Conservation (phyloP, 805 yeast genomes). For the Metschnikowia koreensis region DNA sequence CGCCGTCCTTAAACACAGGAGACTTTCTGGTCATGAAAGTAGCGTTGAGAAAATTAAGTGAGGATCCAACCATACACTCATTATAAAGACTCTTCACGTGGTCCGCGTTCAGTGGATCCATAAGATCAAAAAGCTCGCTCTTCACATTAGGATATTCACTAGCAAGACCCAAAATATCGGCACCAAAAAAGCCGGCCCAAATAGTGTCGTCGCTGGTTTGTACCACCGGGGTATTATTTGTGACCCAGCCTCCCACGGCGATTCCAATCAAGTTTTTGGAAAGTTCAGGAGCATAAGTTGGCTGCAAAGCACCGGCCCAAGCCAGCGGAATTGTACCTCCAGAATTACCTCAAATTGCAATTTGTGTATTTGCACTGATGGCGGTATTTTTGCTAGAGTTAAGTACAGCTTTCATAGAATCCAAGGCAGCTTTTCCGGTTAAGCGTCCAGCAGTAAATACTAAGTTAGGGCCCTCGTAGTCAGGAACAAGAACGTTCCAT, state of each 20-base stretch:
- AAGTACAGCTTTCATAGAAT: neutral
- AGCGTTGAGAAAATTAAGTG: neutral
- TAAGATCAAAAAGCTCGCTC: neutral
- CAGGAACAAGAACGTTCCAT: too few species aligned
- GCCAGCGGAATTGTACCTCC: conserved; percentile 39
- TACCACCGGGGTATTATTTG: conserved; percentile 30
- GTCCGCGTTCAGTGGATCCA: neutral
- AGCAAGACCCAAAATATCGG: conserved; percentile 31
- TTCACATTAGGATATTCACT: conserved; percentile 32
- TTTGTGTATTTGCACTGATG: neutral
- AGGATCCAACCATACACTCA: neutral
- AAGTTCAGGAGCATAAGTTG: conserved; percentile 37
- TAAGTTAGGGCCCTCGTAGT: too few species aligned
- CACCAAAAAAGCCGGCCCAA: conserved; percentile 31
- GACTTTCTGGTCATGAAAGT: conserved; percentile 6
- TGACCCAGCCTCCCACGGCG: conserved; percentile 38
- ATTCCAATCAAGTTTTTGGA: conserved; percentile 26
- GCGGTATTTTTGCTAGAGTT: neutral
- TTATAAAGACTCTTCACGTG: neutral
- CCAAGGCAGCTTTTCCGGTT: too few species aligned
- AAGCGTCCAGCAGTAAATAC: too few species aligned
- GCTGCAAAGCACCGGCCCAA: conserved; percentile 40
- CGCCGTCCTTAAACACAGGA: conserved; percentile 10
- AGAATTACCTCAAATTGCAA: conserved; percentile 35
- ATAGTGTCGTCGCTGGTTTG: conserved; percentile 24